Base-by-base conservation (phyloP, 805 yeast genomes). In the Barnettozyma botsteinii region DNA sequence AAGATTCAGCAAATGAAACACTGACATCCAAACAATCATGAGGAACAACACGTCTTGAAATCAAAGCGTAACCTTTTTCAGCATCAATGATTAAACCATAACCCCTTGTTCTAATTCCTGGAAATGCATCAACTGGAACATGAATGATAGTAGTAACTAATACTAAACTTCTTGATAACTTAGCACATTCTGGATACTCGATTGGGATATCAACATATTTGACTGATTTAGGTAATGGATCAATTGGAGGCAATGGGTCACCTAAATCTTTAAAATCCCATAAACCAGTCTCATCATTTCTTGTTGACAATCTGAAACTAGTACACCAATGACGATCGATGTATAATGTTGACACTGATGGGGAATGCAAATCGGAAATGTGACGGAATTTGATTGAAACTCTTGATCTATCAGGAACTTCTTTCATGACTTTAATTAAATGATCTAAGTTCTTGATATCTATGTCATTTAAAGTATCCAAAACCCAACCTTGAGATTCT, bases 301-400 rank as follows among this genome's bases (percentile, higher is more conserved):
- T 62, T 64, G 82, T 50, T 3, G 93, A 93, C 35, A 81, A 51
- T 49, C 81, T 72, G 59, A 87, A 82, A 33, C 79, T 70, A 7
- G 80, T 71, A 41, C 73, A 69, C 96, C 96, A 88, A 62, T 86
- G 95, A 48, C 96, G 77, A 54, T 87, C 95, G 37, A 88, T 72
- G 51, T 73, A 77, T 10, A 84, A 69, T 2, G 82, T 74, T n/a
- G 77, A 69, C 26, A 82, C 73, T 34, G 73, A 67, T 27, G 83
- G 83, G 3, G 87, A 74, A 59, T 88, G 95, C 46, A 83, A 69
- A 55, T 87, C 96, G 3, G 86, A 72, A 34, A 87, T 71, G 59
- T 86, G 93, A 47, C 89, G 79, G 61, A 75, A 85, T 42, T 78
- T 66, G 18, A 84, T 72, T 2, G 87, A 66, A 3, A 89, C 83